Evolutionary conservation across 306 rosid genomes (phyloP), one percentile per base, ranked within the genome.

Genomic region (Pterocarpus macrocarpus): DNA sequence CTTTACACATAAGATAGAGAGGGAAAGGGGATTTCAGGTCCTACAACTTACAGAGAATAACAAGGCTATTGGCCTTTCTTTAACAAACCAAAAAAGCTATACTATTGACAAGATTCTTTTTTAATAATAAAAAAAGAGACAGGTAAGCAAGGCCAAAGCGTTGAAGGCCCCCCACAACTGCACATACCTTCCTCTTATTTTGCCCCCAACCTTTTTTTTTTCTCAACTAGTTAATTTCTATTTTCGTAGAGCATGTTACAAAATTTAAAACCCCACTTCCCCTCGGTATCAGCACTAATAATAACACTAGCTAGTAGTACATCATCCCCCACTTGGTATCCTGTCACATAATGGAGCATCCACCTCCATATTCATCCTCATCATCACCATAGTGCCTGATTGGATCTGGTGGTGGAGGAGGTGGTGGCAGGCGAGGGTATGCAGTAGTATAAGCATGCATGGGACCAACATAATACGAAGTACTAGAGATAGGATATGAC

Each of bases 341-440:
- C 33, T 84, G 78, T 84, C 88, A 93, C 95, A 92, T 89, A 30
- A 94, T 76, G 58, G 87, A 83, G 91, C 98, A 94, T 62, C 87
- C 90, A 71, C 53, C 73, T 65, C 75, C 87, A 6, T 83, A 79
- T 49, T 85, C 86, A 15, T 87, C 87, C 1, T 90, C 88, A 7
- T 85, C 85, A 8, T 81, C 71, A 2, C 70, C 69, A 63, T 58
- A 72, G 9, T 73, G 49, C n/a, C 80, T 80, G 33, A 82, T 73
- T 0, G 87, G 87, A 86, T 83, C 64, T 12, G 84, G 80, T 10
- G 82, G 89, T 45, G 86, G 90, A 34, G 88, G 67, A 0, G 80
- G 83, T 8, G 87, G 89, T 5, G 88, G 90, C 1, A 71, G 4
- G 17, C 41, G 78, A 12, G 78, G 15, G 81, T 79, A 83, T 44